Percentiles rank a stretch among this genome's conserved stretches.
Evolutionary conservation across 495 filamentous ascomycete species (phyloP).

Genomic region (Talaromyces liani): DNA sequence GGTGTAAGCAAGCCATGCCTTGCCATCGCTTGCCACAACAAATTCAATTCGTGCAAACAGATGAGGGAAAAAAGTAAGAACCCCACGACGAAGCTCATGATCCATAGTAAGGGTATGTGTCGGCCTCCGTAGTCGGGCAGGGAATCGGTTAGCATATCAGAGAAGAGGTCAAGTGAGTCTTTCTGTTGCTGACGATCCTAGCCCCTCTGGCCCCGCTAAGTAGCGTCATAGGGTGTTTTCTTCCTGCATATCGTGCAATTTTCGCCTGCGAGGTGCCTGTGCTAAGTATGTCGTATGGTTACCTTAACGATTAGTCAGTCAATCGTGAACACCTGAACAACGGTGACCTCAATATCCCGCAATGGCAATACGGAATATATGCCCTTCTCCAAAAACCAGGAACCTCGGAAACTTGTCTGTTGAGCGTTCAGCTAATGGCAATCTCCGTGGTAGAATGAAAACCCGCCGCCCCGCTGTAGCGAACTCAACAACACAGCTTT

Average conservation of each 20-base stretch:
- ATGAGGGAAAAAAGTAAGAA: neutral
- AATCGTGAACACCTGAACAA: neutral
- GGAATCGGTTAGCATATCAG: neutral
- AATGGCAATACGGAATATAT: neutral
- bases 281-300: no score
- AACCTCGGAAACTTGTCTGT: neutral
- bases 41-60: neutral
- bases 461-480: neutral
- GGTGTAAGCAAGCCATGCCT: neutral
- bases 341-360: neutral
- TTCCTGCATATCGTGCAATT: neutral
- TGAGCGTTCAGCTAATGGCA: no score
- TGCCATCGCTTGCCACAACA: neutral
- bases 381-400: neutral
- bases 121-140: neutral
- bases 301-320: neutral
- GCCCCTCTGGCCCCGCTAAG: conserved; percentile 4
- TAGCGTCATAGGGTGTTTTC: conserved; percentile 3
- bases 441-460: neutral
- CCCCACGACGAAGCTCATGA: neutral
- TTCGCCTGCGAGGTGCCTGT: neutral
- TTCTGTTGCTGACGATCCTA: neutral
- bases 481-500: neutral
- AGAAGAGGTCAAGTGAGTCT: neutral
- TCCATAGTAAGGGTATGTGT: neutral